Percentiles rank a stretch among this genome's conserved stretches.
phyloP scores from a whole-genome alignment of 164 flowering plant genomes.

The Nymphaea colorata region DNA sequence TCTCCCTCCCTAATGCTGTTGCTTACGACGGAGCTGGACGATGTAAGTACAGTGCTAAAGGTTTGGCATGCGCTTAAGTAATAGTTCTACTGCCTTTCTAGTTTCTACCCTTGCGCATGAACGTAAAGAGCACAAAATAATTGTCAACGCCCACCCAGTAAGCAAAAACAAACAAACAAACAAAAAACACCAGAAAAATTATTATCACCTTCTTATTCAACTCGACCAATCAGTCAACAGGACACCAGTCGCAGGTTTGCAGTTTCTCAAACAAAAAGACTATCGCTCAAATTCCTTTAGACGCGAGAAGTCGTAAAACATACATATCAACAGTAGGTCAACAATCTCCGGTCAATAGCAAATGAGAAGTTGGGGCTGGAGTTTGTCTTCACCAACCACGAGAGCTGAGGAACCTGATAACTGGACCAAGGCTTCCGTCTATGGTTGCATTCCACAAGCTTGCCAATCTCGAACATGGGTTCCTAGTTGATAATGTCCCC shows the following conservation, averaged over 20 bases:
- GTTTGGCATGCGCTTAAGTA: no score
- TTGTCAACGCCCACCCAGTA: no score
- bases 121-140: no score
- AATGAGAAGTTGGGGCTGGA: background rate
- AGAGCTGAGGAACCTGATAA: slow-evolving; percentile 48
- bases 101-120: no score
- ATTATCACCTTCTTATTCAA: no score
- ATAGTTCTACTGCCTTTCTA: no score
- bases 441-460: slow-evolving; percentile 66
- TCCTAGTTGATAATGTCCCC: slow-evolving; percentile 33
- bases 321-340: background rate
- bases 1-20: no score
- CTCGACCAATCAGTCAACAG: no score
- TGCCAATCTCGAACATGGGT: slow-evolving; percentile 27
- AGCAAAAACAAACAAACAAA: no score
- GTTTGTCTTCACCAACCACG: slow-evolving; percentile 52
- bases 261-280: background rate
- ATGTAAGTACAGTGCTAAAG: no score
- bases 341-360: background rate
- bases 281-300: background rate
- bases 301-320: background rate
- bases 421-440: slow-evolving; percentile 52
- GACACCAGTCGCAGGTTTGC: background rate
- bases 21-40: no score
- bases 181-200: no score